Base-by-base conservation (phyloP, 1,284 basidiomycete species). In the Tilletia horrida region DNA sequence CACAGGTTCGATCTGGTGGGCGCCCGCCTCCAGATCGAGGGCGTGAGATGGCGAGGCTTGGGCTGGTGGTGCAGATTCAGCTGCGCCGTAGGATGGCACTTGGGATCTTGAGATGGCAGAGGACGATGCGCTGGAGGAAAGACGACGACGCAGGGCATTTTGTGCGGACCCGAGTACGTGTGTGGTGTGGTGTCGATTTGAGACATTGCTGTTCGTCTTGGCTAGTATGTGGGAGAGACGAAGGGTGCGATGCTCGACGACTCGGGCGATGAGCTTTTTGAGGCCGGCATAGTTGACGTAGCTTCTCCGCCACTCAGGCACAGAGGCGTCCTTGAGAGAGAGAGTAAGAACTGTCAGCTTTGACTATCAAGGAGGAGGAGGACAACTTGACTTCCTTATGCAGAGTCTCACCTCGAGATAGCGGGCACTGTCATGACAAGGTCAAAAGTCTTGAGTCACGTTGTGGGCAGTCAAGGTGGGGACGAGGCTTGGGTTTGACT, bases 261-360 rank as follows among this genome's bases (percentile, higher is more conserved):
- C 80, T 1, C 73, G 73, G 68, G 82, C 82, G 73, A 83, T 82
- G 63, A 83, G 76, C 69, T 82, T 82, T 68, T 83, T 83, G 45
- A 83, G 73, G 16, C 78, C 78, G 27, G 73, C 70, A 63, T 83
- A 83, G 66, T 82, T 75, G 66, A 83, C 74, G 62, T 83, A 83
- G 14, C 78, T 81, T 48, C 73, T 71, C 45, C 70, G 67, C 82
- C 82, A 83, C 63, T 83, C 82, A 0, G 73, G 76, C 8, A 77
- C 79, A 1, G 70, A 73, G 63, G 78, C 77, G 57, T 78, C 77
- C 62, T 78, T 52, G 21, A 27, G 31, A 79, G 74, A 42, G 77
- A 80, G 55, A 29, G 2, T 8, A 1, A 29, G 31, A 25, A 29
- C 55, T 25, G 23, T 48, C 47, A 48, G 47, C 25, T n/a, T n/a